These are phyloP conservation scores for Kuraishia ogatae DNA, from an alignment of 805 yeast species.

Conservation along the genomic window DNA sequence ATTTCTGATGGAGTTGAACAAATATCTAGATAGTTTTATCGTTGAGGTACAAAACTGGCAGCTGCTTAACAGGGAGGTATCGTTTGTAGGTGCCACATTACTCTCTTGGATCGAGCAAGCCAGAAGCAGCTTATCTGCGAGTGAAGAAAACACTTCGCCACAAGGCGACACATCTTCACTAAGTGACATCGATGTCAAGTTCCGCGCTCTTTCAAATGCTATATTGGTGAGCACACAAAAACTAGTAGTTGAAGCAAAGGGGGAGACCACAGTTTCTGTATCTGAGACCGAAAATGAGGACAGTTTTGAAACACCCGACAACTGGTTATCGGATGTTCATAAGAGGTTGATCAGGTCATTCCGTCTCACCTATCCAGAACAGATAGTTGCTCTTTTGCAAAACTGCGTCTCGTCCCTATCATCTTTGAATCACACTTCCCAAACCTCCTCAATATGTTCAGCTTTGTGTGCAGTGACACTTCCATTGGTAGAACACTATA, in stretches of 20 bases:
- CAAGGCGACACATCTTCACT: background rate
- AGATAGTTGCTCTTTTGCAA: background rate
- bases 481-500: constrained; percentile 60
- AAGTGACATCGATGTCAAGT: background rate
- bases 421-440: constrained; percentile 25
- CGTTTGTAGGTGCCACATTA: background rate
- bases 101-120: background rate
- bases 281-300: background rate
- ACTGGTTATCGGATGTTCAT: background rate
- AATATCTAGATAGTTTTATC: background rate
- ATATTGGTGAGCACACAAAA: background rate
- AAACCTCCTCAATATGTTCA: constrained; percentile 28
- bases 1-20: constrained; percentile 8
- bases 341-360: background rate
- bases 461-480: constrained; percentile 46
- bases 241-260: background rate
- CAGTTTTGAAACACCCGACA: background rate
- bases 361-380: background rate
- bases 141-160: background rate
- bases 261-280: background rate
- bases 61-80: background rate
- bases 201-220: background rate
- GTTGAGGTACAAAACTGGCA: background rate
- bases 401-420: background rate
- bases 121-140: background rate